Conservation (phyloP, 495 filamentous ascomycete genomes). For the Aspergillus wentii region DNA sequence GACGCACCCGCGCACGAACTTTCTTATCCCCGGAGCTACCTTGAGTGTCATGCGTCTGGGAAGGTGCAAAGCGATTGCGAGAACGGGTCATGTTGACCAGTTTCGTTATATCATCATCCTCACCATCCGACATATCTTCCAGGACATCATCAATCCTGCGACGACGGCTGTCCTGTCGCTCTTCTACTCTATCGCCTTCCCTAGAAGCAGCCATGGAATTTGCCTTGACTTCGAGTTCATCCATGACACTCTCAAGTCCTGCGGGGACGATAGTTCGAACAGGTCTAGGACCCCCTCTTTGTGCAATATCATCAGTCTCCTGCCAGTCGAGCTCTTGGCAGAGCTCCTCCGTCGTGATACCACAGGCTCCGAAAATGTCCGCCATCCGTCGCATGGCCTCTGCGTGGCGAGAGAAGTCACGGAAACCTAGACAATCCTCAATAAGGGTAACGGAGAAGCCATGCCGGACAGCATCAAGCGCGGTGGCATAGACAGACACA, state of each 20-base stretch:
- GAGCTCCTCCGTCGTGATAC: constrained; percentile 54
- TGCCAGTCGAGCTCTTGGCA: constrained; percentile 48
- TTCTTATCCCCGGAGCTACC: constrained; percentile 14
- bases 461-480: constrained; percentile 81
- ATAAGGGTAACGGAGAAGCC: constrained; percentile 81
- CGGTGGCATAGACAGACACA: constrained; percentile 86
- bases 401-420: constrained; percentile 64
- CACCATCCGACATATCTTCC: constrained; percentile 17
- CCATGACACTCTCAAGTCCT: constrained; percentile 36
- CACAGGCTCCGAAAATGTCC: constrained; percentile 68
- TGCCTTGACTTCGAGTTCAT: constrained; percentile 25
- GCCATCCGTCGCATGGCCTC: constrained; percentile 72
- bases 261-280: constrained; percentile 15
- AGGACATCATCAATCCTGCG: constrained; percentile 9
- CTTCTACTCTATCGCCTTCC: constrained; percentile 1
- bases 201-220: neutral
- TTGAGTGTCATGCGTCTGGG: neutral
- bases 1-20: constrained; percentile 25
- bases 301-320: constrained; percentile 38
- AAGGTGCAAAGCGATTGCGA: constrained; percentile 1
- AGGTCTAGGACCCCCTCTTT: constrained; percentile 10
- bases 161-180: neutral
- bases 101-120: constrained; percentile 15
- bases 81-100: constrained; percentile 14
- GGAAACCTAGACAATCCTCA: constrained; percentile 86